Evolutionary conservation across 164 flowering plant genomes (phyloP).

Genomic region (Chloranthus sessilifolius): DNA sequence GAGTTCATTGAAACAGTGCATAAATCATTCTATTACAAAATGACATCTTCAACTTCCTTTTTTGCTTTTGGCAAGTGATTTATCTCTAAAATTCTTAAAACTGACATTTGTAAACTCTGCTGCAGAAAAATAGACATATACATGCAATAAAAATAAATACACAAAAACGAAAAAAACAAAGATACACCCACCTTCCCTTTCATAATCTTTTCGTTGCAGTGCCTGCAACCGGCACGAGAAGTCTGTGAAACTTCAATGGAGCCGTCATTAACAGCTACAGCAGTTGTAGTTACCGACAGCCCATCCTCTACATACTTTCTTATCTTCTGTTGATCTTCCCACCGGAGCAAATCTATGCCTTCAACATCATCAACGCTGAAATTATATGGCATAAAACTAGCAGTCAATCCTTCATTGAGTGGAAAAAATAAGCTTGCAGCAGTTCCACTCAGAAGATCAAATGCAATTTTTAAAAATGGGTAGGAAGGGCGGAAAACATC

Average conservation of each 20-base stretch:
- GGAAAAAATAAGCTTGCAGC: too few species aligned
- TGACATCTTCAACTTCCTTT: too few species aligned
- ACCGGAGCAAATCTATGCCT: constrained; percentile 79
- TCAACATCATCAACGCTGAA: constrained; percentile 83
- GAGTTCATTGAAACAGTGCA: too few species aligned
- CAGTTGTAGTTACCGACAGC: constrained; percentile 14
- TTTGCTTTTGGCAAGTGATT: too few species aligned
- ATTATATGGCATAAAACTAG: constrained; percentile 7
- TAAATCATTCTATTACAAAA: too few species aligned
- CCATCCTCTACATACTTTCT: constrained; percentile 57
- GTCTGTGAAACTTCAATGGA: constrained; percentile 73
- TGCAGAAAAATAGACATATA: not conserved
- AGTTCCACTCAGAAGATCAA: too few species aligned
- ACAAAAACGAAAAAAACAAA: not conserved
- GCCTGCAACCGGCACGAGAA: constrained; percentile 80
- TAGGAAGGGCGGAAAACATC: too few species aligned
- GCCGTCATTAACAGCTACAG: constrained; percentile 27
- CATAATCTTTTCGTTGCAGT: constrained; percentile 68
- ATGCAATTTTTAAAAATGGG: too few species aligned
- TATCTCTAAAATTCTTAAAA: too few species aligned
- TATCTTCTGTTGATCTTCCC: constrained; percentile 94
- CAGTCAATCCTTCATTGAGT: too few species aligned
- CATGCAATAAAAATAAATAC: not conserved
- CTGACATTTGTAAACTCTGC: too few species aligned
- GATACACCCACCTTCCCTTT: constrained; percentile 71